phyloP scores from a whole-genome alignment of 2,329 filamentous ascomycete species.

The Penicillium capsulatum region DNA sequence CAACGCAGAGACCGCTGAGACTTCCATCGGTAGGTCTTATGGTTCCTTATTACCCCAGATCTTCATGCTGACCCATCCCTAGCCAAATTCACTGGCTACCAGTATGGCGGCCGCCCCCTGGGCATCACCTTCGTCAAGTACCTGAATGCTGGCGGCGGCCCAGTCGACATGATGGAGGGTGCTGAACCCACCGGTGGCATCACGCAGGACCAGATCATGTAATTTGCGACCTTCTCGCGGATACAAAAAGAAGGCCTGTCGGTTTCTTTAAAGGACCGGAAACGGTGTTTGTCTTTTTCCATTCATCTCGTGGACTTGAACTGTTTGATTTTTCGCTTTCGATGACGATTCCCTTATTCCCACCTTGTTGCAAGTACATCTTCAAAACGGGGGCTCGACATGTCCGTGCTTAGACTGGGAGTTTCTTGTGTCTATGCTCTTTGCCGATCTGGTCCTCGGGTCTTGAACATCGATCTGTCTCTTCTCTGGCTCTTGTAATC shows the following conservation, averaged over 20 bases:
- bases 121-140: slow-evolving; percentile 94
- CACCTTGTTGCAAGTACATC: slow-evolving; percentile 10
- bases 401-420: slow-evolving; percentile 10
- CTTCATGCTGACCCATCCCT: slow-evolving; percentile 22
- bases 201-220: slow-evolving; percentile 99
- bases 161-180: slow-evolving; percentile 74
- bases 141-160: slow-evolving; percentile 60
- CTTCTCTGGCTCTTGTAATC: no score
- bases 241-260: background rate
- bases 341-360: slow-evolving; percentile 24
- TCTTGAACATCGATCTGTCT: no score
- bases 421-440: slow-evolving; percentile 11
- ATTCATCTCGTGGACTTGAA: no score
- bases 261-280: background rate
- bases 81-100: slow-evolving; percentile 95
- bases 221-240: slow-evolving; percentile 21
- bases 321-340: slow-evolving; percentile 5
- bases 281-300: slow-evolving; percentile 3
- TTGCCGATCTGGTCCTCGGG: slow-evolving; percentile 1
- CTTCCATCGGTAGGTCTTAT: slow-evolving; percentile 64
- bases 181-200: slow-evolving; percentile 64
- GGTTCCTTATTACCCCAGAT: background rate
- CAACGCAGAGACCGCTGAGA: slow-evolving; percentile 75
- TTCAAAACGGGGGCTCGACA: slow-evolving; percentile 5
- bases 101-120: slow-evolving; percentile 91